Evolutionary conservation across 140 eudicot species (phyloP), one percentile per base, ranked within the genome.

Genomic region (Cichorium intybus): DNA sequence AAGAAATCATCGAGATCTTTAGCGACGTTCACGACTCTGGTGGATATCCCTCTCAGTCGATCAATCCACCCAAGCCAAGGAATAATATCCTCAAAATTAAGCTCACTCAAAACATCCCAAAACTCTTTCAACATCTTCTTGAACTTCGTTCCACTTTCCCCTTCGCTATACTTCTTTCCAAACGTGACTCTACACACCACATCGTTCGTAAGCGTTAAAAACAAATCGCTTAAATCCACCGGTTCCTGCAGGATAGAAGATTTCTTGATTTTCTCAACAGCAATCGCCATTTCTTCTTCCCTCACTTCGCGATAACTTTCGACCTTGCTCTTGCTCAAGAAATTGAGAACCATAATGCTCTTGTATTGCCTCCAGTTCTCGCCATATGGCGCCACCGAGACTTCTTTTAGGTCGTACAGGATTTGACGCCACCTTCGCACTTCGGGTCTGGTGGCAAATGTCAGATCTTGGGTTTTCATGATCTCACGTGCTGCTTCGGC

Each of bases 341-440:
- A 68, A 50, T 85, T 75, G 22, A 69, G 24, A 9, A 81, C 80
- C 50, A 80, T 72, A 7, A 84, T 76, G 22, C 86, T 76, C 52
- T 59, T 87, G 1, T 37, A 59, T 28, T 79, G 84, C 56, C 90
- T 75, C 90, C 90, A 86, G 21, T 83, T 75, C 23, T 86, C 87
- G 0, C 87, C 89, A 41, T 84, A 87, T 17, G 88, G 80, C 0
- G 84, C 58, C 43, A 67, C 69, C 7, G 83, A 76, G 14, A 87
- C 53, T 57, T 84, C 88, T 56, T 60, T 73, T 5, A 68, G 18
- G 18, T 77, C 76, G 7, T 80, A 84, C 4, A 81, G 54, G 58
- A 76, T 66, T 14, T 46, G 48, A 1, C 62, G 27, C 27, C 65
- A 56, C 4, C 59, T 63, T 5, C 50, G 53, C 2, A 76, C 61